Conservation (phyloP, 1,284 basidiomycete species). For the Boletellus deceptivus region DNA sequence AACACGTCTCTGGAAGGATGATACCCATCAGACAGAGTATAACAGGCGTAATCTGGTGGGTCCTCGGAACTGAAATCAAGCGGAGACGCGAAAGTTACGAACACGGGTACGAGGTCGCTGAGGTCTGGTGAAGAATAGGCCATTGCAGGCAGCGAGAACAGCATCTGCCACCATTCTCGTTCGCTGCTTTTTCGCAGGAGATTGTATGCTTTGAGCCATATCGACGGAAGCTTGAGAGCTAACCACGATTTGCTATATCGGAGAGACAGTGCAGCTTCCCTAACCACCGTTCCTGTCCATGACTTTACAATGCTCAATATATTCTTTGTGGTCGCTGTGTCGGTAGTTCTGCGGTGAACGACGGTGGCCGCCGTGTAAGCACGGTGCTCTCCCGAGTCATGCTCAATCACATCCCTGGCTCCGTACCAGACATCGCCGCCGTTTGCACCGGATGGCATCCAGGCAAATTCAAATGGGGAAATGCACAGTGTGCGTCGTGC, state of each 20-base stretch:
- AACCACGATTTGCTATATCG: slow-evolving; percentile 20
- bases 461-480: background rate
- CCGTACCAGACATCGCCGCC: background rate
- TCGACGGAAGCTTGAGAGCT: slow-evolving; percentile 8
- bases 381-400: too few species aligned
- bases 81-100: background rate
- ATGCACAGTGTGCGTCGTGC: background rate
- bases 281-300: background rate
- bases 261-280: background rate
- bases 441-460: background rate
- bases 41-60: background rate
- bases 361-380: too few species aligned
- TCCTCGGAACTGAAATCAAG: background rate
- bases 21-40: background rate
- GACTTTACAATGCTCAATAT: slow-evolving; percentile 2
- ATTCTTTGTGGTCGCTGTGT: too few species aligned
- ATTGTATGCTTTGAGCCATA: slow-evolving; percentile 34
- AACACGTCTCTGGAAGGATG: background rate
- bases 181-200: slow-evolving; percentile 18
- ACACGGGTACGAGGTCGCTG: slow-evolving; percentile 19
- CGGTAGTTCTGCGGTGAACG: too few species aligned
- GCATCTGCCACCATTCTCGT: slow-evolving; percentile 22
- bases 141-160: slow-evolving; percentile 33
- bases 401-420: background rate
- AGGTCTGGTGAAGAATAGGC: slow-evolving; percentile 22